Evolutionary conservation across 345 rosid species (phyloP), one percentile per base, ranked within the genome.

Genomic region (Pelargonium nanum): DNA sequence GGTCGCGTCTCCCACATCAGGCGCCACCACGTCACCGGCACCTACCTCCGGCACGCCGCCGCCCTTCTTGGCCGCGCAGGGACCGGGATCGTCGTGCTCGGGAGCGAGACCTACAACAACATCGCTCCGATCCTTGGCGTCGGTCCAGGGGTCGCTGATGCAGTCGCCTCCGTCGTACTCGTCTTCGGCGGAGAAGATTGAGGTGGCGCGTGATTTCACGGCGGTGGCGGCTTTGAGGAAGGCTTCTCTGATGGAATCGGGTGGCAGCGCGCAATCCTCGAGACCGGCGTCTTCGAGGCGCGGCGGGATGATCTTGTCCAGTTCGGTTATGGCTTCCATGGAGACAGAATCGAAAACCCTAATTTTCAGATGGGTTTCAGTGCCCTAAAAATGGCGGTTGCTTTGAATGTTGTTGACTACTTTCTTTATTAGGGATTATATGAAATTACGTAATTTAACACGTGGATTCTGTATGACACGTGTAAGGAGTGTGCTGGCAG

Each of bases 251-350:
- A 81, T 87, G 61, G 84, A 72, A 0, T 85, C 91, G 2, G 81
- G 81, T 1, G 86, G 87, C 1, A 85, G 66, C 28, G 95, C 89
- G 59, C 87, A 85, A 66, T 88, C 87, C 57, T 83, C 89, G 51
- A 88, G 83, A 9, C 96, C 86, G 16, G 89, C 89, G 44, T 88
- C 89, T 56, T 80, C 85, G 2, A 83, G 68, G 0, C 76, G 81
- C 26, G 90, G 89, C 4, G 86, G 92, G 53, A 80, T 69, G 63
- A 88, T 80, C 26, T 56, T 70, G 26, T 67, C 65, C 4, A 77
- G 21, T 22, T 55, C 57, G 26, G 13, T 9, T 34, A 15, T 34
- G 12, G 45, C 45, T 34, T 34, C 45, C 45, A 34, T 34, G 32
- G 32, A 28, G 1, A 10, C 12, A 9, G 45, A 34, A 34, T 34